Base-by-base conservation (phyloP, 176 grass and related monocot genomes). In the Phragmites australis region DNA sequence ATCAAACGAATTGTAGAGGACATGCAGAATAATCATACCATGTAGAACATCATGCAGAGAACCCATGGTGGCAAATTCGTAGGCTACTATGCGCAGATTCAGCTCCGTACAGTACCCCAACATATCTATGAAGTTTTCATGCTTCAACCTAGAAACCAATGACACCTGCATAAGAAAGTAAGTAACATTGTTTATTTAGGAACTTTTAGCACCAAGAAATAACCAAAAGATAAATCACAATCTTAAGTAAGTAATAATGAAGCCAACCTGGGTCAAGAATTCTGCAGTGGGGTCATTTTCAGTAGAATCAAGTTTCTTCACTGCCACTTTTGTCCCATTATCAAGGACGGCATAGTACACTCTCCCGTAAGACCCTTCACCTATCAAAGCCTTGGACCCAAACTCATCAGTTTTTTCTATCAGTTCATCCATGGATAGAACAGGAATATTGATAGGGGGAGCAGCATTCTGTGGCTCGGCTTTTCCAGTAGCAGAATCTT, bases 31-130 rank as follows among this genome's bases (percentile, higher is more conserved):
- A 56, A 72, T 55, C 82, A 39, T 94, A 97, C 94, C 94, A 84
- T 97, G 91, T 66, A 97, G 82, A 79, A 97, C 62, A 84, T 97
- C 94, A 80, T 92, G 94, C 32, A 94, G 80, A 65, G 91, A 94
- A 75, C 94, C 91, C 91, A 97, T 97, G 49, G 94, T 90, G 2
- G 94, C 94, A 80, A 90, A 97, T 84, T 94, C 91, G 87, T 88
- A 97, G 19, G 94, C 87, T 56, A 94, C 88, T 59, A 97, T 83
- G 64, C 67, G 89, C 40, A 97, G 65, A 81, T 97, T 91, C 70
- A 87, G 82, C 82, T 94, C 91, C 15, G 57, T 90, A 72, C 94
- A 97, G 87, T 94, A 94, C 21, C 94, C 94, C 82, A 94, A 57
- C 85, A 94, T 92, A 75, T 92, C 94, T 32, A 97, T 63, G 13